Percentiles rank a stretch among this genome's conserved stretches.
phyloP scores from a whole-genome alignment of 202 grass and related monocot species.

The Cymbopogon flexuosus region DNA sequence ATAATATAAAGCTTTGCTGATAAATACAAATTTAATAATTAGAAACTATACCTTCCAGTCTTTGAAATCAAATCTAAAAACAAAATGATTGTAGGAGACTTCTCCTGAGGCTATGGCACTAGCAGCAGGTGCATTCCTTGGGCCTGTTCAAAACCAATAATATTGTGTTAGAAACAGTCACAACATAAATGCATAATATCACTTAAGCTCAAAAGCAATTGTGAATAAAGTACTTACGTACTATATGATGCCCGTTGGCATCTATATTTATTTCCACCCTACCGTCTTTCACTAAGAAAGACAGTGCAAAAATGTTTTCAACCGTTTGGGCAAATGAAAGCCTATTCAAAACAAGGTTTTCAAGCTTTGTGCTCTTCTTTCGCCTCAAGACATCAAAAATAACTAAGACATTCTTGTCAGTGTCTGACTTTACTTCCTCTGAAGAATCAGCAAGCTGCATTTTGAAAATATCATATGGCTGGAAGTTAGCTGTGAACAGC shows the following conservation, averaged over 20 bases:
- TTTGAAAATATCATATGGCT: background rate
- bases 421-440: constrained; percentile 64
- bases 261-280: constrained; percentile 70
- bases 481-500: background rate
- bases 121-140: constrained; percentile 80
- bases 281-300: constrained; percentile 96
- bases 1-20: background rate
- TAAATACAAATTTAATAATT: background rate
- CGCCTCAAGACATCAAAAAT: constrained; percentile 75
- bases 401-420: constrained; percentile 66
- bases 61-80: constrained; percentile 67
- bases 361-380: constrained; percentile 55
- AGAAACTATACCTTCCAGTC: constrained; percentile 77
- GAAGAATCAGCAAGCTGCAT: constrained; percentile 59
- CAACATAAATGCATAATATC: background rate
- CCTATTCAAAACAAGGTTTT: constrained; percentile 81
- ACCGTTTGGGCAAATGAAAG: constrained; percentile 83
- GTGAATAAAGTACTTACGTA: constrained; percentile 50
- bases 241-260: constrained; percentile 57
- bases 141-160: constrained; percentile 44
- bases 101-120: constrained; percentile 64
- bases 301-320: constrained; percentile 88
- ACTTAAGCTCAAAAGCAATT: background rate
- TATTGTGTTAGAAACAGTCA: constrained; percentile 13
- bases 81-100: constrained; percentile 81